A percentile compares a stretch with the other conserved stretches of the same genome.
These are phyloP conservation scores for Cerrena zonata DNA, from an alignment of 1,284 basidiomycete genomes.

Conservation along the genomic window DNA sequence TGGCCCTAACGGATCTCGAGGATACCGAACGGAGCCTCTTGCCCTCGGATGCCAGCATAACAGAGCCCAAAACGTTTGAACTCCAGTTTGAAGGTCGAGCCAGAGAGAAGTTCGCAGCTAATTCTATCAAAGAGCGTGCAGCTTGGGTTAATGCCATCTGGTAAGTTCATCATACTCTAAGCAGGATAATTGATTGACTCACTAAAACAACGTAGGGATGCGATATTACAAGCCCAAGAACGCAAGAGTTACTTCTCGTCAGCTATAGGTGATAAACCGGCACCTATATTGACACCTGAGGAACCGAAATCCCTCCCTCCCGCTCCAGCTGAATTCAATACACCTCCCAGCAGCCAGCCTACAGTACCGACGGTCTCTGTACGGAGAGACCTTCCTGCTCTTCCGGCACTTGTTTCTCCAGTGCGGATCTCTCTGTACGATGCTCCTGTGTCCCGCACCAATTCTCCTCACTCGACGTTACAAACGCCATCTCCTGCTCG, in stretches of 20 bases:
- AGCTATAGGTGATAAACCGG: neutral
- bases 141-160: constrained; percentile 69
- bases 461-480: constrained; percentile 8
- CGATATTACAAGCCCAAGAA: constrained; percentile 41
- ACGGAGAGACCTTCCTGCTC: constrained; percentile 31
- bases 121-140: constrained; percentile 56
- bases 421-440: constrained; percentile 17
- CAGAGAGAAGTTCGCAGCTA: constrained; percentile 55
- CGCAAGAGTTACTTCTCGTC: constrained; percentile 14
- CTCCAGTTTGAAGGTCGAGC: constrained; percentile 48
- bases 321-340: no score
- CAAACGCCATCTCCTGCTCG: constrained; percentile 18
- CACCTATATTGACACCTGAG: no score
- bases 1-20: constrained; percentile 39
- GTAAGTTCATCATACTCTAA: constrained; percentile 32
- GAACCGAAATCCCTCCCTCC: no score
- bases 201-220: constrained; percentile 46
- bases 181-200: neutral
- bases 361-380: no score
- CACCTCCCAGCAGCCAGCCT: no score
- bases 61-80: constrained; percentile 54
- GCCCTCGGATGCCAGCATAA: constrained; percentile 28
- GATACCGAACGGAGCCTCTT: constrained; percentile 37
- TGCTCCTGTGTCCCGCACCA: constrained; percentile 11
- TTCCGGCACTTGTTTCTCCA: constrained; percentile 19